Evolutionary conservation across 139 green algal genomes (phyloP), one percentile per base, ranked within the genome.

Genomic region (Micractinium conductrix): DNA sequence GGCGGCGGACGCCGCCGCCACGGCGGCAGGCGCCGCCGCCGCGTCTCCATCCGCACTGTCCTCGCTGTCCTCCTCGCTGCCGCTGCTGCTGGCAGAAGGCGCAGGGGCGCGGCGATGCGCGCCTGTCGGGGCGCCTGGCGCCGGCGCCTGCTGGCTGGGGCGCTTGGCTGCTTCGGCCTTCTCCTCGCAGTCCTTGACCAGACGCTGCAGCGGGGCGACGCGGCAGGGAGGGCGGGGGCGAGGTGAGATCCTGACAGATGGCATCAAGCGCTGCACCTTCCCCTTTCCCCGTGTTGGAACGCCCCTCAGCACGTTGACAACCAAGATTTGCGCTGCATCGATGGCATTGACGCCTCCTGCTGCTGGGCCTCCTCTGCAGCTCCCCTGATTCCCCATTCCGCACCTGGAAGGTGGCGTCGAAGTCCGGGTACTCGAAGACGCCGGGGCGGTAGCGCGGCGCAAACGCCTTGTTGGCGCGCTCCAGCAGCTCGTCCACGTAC

Each of bases 401-500:
- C 26, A 55, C 76, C 76, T 82, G 45, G 58, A 85, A 85, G 37
- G 69, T 40, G 50, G 70, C 80, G 42, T 85, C 80, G 55, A 80
- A 85, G 30, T 73, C 80, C 0, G 69, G 80, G 60, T 84, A 87
- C 4, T 58, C 60, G 72, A 55, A 89, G 45, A 38, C 55, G 43
- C 30, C 60, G 37, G 78, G 75, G 10, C 21, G 45, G 73, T 76
- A 87, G 42, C 67, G 58, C 30, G 80, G 71, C 4, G 44, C 78
- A 82, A 87, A 98, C n/a, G 94, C 88, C 16, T 86, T 80, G 67
- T 93, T 93, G 1, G 95, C 82, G 10, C 71, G 53, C n/a, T 91
- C 74, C 76, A 98, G 89, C 74, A 98, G 89, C 70, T 95, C 90
- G 53, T 98, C 95, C 37, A 98, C 95, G 81, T 98, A 98, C 62